Conservation (phyloP, 116 monocot species). For the Iris pallida region DNA sequence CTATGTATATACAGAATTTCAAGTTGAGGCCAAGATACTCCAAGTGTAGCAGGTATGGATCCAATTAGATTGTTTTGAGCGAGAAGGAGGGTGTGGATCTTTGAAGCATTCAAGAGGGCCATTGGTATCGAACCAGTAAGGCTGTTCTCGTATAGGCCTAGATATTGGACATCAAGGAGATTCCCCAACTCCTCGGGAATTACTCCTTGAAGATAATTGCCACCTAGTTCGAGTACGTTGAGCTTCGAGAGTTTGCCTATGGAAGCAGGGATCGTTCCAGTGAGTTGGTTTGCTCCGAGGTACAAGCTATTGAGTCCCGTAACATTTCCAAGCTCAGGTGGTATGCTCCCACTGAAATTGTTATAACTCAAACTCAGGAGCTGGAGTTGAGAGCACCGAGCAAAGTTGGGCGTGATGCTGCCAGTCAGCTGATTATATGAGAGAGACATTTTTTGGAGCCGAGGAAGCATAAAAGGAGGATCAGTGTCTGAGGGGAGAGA, state of each 20-base stretch:
- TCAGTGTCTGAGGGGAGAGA: not conserved
- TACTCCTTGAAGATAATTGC: not conserved
- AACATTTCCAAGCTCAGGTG: not conserved
- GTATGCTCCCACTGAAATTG: not conserved
- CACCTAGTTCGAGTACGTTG: not conserved
- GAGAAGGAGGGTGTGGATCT: not conserved
- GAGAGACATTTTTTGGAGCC: not conserved
- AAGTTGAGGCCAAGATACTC: conserved; percentile 4
- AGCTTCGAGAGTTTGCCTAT: not conserved
- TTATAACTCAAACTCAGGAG: not conserved
- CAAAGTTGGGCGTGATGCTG: not conserved
- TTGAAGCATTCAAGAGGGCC: conserved; percentile 12
- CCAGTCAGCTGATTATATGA: not conserved
- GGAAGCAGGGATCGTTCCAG: not conserved
- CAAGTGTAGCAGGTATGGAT: not conserved
- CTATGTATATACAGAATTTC: not conserved
- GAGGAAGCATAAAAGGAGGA: not conserved
- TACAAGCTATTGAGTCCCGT: not conserved
- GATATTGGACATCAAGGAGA: not conserved
- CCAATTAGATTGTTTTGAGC: conserved; percentile 10
- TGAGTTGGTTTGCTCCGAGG: not conserved
- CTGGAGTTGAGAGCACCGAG: not conserved
- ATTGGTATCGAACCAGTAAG: conserved; percentile 15
- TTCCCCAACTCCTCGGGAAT: conserved; percentile 3
- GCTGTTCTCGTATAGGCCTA: not conserved